These are phyloP conservation scores for Hyphopichia khmerensis DNA, from an alignment of 1,139 yeast species.

Conservation along the genomic window DNA sequence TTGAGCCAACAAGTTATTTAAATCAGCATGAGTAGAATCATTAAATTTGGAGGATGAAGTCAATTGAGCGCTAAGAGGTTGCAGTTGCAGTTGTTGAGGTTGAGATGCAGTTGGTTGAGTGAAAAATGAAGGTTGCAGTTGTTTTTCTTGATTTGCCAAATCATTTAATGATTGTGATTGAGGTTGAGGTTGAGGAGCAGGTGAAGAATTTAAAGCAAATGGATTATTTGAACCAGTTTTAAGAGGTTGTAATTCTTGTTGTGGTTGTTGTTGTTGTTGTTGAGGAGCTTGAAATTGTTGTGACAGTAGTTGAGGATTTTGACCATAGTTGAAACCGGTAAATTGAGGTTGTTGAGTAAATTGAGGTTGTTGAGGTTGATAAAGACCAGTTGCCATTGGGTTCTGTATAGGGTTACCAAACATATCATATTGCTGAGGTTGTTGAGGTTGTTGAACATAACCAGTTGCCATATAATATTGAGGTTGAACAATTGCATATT, in stretches of 20 bases:
- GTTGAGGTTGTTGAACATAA: slow-evolving; percentile 18
- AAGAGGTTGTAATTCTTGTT: slow-evolving; percentile 52
- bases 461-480: slow-evolving; percentile 29
- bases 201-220: slow-evolving; percentile 56
- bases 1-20: slow-evolving; percentile 74
- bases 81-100: slow-evolving; percentile 24
- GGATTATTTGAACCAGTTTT: slow-evolving; percentile 90
- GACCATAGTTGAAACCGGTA: slow-evolving; percentile 23
- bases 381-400: slow-evolving; percentile 54
- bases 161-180: slow-evolving; percentile 22
- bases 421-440: slow-evolving; percentile 52
- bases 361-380: slow-evolving; percentile 18
- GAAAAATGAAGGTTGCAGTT: slow-evolving; percentile 20
- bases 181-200: slow-evolving; percentile 21
- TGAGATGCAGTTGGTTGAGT: slow-evolving; percentile 14
- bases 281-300: slow-evolving; percentile 36
- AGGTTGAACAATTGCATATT: slow-evolving; percentile 7
- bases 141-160: slow-evolving; percentile 24
- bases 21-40: slow-evolving; percentile 62
- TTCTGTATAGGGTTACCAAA: slow-evolving; percentile 76
- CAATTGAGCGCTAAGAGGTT: slow-evolving; percentile 25
- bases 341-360: slow-evolving; percentile 30
- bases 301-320: slow-evolving; percentile 22
- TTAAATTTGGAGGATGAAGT: slow-evolving; percentile 41
- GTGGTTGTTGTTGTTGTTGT: no score